Percentiles rank a stretch among this genome's conserved stretches.
Evolutionary conservation across 176 grass and related monocot genomes (phyloP).

Genomic region (Alloteropsis semialata): DNA sequence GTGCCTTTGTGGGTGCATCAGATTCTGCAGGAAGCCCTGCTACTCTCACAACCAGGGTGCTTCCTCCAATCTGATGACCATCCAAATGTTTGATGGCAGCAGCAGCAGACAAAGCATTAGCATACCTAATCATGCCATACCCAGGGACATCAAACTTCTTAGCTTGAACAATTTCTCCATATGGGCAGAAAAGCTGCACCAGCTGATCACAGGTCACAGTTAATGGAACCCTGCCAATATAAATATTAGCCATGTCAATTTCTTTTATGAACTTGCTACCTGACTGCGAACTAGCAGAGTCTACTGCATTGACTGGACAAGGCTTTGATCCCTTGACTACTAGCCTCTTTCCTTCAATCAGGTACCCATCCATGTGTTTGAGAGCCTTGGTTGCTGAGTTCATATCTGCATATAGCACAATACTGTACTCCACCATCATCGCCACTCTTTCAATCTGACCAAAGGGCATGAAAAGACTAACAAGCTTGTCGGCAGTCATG

Average conservation of each 20-base stretch:
- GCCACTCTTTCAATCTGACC: slow-evolving; percentile 51
- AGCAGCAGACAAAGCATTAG: slow-evolving; percentile 38
- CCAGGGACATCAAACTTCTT: slow-evolving; percentile 33
- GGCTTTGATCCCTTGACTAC: slow-evolving; percentile 31
- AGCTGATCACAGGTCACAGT: slow-evolving; percentile 43
- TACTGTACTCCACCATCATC: slow-evolving; percentile 41
- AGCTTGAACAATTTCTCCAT: slow-evolving; percentile 60
- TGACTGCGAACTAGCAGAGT: slow-evolving; percentile 21
- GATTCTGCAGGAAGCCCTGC: slow-evolving; percentile 13
- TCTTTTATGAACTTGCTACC: slow-evolving; percentile 34
- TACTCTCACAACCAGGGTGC: slow-evolving; percentile 49
- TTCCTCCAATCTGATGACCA: slow-evolving; percentile 68
- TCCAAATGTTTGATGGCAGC: slow-evolving; percentile 45
- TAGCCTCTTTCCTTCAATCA: slow-evolving; percentile 52
- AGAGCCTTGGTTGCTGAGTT: slow-evolving; percentile 33
- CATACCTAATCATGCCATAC: slow-evolving; percentile 67
- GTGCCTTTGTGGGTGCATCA: not conserved
- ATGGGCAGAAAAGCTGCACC: slow-evolving; percentile 53
- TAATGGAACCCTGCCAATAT: slow-evolving; percentile 46
- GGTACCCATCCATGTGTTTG: slow-evolving; percentile 49
- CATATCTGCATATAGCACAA: slow-evolving; percentile 52
- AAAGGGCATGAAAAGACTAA: slow-evolving; percentile 53
- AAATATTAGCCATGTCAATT: slow-evolving; percentile 63
- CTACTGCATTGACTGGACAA: slow-evolving; percentile 19
- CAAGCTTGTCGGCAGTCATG: slow-evolving; percentile 45